Evolutionary conservation across 139 green algal genomes (phyloP).

Genomic region (Chlamydomonas eustigma): DNA sequence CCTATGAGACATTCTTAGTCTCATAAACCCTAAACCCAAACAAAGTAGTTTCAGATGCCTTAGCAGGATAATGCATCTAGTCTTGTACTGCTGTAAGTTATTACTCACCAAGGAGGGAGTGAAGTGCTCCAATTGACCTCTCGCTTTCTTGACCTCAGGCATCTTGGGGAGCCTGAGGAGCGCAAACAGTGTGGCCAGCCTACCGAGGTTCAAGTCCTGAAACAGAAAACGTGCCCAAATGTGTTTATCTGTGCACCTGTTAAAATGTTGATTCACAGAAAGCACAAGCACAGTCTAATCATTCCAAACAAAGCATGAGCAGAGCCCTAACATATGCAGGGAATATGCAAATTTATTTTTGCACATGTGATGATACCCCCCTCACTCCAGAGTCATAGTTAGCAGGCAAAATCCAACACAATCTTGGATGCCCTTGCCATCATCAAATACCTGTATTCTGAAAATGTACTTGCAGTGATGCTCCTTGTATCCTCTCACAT

Average conservation of each 20-base stretch:
- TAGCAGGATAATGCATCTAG: too few relatives aligned
- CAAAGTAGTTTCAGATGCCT: too few relatives aligned
- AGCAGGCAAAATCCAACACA: too few relatives aligned
- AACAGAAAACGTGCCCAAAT: too few relatives aligned
- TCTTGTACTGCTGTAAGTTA: slow-evolving; percentile 10
- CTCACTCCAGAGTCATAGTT: too few relatives aligned
- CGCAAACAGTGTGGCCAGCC: slow-evolving; percentile 68
- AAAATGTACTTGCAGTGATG: slow-evolving; percentile 94
- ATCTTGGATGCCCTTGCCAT: neutral
- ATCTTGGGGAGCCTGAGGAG: slow-evolving; percentile 89
- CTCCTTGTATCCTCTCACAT: slow-evolving; percentile 95
- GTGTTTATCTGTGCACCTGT: too few relatives aligned
- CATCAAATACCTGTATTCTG: slow-evolving; percentile 64
- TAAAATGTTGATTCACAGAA: too few relatives aligned
- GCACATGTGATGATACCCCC: too few relatives aligned
- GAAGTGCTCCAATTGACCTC: slow-evolving; percentile 25
- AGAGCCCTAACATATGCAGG: too few relatives aligned
- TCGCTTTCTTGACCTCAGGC: slow-evolving; percentile 76
- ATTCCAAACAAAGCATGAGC: too few relatives aligned
- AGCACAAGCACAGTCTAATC: too few relatives aligned
- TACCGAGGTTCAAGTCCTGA: slow-evolving; percentile 72
- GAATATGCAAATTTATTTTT: too few relatives aligned
- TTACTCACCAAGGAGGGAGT: slow-evolving; percentile 13
- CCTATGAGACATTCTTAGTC: neutral
- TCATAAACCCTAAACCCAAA: neutral